These are phyloP conservation scores for Candida maesae DNA, from an alignment of 805 yeast species.

Conservation along the genomic window DNA sequence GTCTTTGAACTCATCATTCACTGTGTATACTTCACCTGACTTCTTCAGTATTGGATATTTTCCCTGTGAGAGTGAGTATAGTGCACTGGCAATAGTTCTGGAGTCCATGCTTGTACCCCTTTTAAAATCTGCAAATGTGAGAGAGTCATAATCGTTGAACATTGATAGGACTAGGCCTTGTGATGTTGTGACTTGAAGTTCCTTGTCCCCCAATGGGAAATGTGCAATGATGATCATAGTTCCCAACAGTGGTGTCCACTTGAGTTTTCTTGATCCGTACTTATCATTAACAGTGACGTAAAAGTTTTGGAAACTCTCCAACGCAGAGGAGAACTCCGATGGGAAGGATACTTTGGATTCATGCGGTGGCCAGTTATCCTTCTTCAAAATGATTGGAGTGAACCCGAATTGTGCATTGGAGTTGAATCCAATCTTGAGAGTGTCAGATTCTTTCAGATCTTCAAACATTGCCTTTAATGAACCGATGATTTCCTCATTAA, in stretches of 20 bases:
- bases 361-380: slow-evolving; percentile 20
- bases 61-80: slow-evolving; percentile 25
- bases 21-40: slow-evolving; percentile 2
- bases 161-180: slow-evolving; percentile 21
- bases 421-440: neutral
- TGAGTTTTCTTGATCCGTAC: slow-evolving; percentile 10
- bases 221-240: slow-evolving; percentile 17
- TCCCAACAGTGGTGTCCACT: slow-evolving; percentile 23
- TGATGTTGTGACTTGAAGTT: slow-evolving; percentile 19
- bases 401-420: slow-evolving; percentile 10
- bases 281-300: slow-evolving; percentile 12
- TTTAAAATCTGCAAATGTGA: slow-evolving; percentile 16
- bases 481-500: slow-evolving; percentile 13
- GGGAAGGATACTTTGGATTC: slow-evolving; percentile 12
- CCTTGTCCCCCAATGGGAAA: slow-evolving; percentile 16
- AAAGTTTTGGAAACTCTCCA: slow-evolving; percentile 12
- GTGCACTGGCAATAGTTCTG: slow-evolving; percentile 12
- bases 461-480: slow-evolving; percentile 20
- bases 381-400: slow-evolving; percentile 19
- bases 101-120: slow-evolving; percentile 15
- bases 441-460: slow-evolving; percentile 13
- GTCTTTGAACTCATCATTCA: slow-evolving; percentile 21
- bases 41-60: slow-evolving; percentile 20
- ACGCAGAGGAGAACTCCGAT: slow-evolving; percentile 1
- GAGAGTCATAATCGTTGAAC: slow-evolving; percentile 16